A percentile compares a stretch with the other conserved stretches of the same genome.
Evolutionary conservation across 495 filamentous ascomycete genomes (phyloP).

Genomic region (Talaromyces wortmannii): DNA sequence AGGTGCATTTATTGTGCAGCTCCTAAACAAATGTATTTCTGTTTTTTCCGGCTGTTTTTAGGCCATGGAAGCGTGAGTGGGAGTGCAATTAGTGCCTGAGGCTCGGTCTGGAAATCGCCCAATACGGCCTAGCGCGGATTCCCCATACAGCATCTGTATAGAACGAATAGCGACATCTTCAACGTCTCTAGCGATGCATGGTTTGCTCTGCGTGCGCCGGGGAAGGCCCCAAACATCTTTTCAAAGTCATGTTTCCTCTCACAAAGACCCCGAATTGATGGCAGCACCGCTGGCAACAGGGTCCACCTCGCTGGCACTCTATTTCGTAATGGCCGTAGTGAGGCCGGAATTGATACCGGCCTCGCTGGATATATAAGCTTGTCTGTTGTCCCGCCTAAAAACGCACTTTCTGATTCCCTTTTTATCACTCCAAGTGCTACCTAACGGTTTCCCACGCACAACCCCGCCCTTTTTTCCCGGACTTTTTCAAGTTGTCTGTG

Average conservation of each 20-base stretch:
- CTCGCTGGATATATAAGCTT: constrained; percentile 50
- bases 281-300: not conserved
- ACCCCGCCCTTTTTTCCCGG: constrained; percentile 10
- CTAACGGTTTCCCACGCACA: constrained; percentile 4
- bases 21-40: not conserved
- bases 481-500: constrained; percentile 26
- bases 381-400: constrained; percentile 23
- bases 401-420: constrained; percentile 7
- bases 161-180: not conserved
- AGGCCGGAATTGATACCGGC: constrained; percentile 62
- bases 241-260: not conserved
- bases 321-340: constrained; percentile 6
- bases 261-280: not conserved
- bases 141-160: not conserved
- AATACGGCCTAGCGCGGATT: constrained; percentile 2
- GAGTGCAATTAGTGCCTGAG: not conserved
- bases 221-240: not conserved
- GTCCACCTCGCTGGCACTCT: constrained; percentile 1
- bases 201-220: not conserved
- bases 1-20: not conserved
- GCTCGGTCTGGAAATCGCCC: not conserved
- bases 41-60: too few species aligned
- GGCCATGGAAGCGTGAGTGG: too few species aligned
- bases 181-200: not conserved
- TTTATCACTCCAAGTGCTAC: constrained; percentile 11